phyloP scores from a whole-genome alignment of 306 rosid species.

The Comarum palustre region DNA sequence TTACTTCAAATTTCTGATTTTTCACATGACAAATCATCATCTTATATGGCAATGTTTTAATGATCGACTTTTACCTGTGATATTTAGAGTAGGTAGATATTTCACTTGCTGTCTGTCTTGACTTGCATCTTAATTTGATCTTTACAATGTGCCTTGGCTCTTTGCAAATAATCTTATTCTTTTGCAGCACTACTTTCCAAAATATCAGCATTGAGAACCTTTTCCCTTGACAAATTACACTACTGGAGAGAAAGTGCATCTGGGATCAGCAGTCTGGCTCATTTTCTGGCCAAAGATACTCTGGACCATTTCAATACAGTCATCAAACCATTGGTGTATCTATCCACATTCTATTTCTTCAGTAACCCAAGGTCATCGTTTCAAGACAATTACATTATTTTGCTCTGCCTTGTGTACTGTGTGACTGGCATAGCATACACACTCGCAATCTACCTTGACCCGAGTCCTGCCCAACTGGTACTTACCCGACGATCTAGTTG shows the following conservation, averaged over 20 bases:
- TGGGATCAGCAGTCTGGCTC: slow-evolving; percentile 44
- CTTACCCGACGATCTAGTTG: neutral
- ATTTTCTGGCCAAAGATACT: slow-evolving; percentile 42
- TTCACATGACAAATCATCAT: neutral
- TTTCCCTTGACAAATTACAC: slow-evolving; percentile 44
- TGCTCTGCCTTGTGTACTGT: slow-evolving; percentile 43
- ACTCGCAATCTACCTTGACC: slow-evolving; percentile 38
- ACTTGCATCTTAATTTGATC: neutral
- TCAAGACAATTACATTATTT: slow-evolving; percentile 33
- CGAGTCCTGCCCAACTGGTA: slow-evolving; percentile 45
- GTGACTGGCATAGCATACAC: slow-evolving; percentile 39
- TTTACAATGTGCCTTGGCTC: slow-evolving; percentile 7
- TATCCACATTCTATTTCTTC: slow-evolving; percentile 42
- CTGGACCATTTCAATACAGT: slow-evolving; percentile 36
- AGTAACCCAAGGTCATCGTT: slow-evolving; percentile 40
- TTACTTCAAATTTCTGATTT: neutral
- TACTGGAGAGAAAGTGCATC: slow-evolving; percentile 43
- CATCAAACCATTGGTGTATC: slow-evolving; percentile 41
- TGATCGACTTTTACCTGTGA: neutral
- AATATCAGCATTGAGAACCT: slow-evolving; percentile 40
- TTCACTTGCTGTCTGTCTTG: neutral
- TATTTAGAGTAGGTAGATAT: neutral
- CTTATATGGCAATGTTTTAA: neutral
- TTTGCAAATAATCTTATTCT: slow-evolving; percentile 11
- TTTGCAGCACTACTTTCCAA: slow-evolving; percentile 39